Evolutionary conservation across 306 rosid species (phyloP), one percentile per base, ranked within the genome.

Genomic region (Begonia masoniana): DNA sequence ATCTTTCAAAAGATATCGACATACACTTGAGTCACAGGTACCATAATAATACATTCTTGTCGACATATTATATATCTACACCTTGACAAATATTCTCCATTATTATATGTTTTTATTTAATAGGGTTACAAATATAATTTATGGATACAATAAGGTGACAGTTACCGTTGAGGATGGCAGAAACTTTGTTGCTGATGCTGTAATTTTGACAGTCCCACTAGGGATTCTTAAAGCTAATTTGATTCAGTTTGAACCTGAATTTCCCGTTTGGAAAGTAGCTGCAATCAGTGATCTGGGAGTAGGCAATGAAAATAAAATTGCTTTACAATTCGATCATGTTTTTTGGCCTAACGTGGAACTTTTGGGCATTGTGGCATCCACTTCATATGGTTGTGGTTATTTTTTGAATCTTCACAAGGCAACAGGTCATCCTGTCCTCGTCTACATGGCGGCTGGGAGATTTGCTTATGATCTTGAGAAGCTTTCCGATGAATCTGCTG

Each of bases 321-420:
- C 87, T 26, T 68, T 83, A 10, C 71, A 57, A 62, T 83, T 83
- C 14, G 73, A 77, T 56, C 62, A 52, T 39, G 82, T 77, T 57
- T 83, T 83, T 74, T 83, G 93, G 93, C 93, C 93, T 7, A 71
- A 83, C 23, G 87, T 79, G 41, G 87, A 83, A 66, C 75, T 83
- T 43, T 45, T 83, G 56, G 93, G 93, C 19, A 43, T 72, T 24
- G 93, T 74, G 60, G 87, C 87, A 59, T 79, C 87, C 3, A 67
- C 68, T 63, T 79, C 93, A 15, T 80, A 80, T 63, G 66, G 76
- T 36, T 83, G 93, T 65, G 87, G 87, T 45, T 83, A 83, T 67
- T 83, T 83, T 65, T 87, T 83, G 58, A 83, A 83, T 68, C 93
- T 83, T 71, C 87, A 83, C 52, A 83, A 83, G 73, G 83, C 87